These are phyloP conservation scores for Platismatia glauca DNA, from an alignment of 495 filamentous ascomycete genomes.

Conservation along the genomic window DNA sequence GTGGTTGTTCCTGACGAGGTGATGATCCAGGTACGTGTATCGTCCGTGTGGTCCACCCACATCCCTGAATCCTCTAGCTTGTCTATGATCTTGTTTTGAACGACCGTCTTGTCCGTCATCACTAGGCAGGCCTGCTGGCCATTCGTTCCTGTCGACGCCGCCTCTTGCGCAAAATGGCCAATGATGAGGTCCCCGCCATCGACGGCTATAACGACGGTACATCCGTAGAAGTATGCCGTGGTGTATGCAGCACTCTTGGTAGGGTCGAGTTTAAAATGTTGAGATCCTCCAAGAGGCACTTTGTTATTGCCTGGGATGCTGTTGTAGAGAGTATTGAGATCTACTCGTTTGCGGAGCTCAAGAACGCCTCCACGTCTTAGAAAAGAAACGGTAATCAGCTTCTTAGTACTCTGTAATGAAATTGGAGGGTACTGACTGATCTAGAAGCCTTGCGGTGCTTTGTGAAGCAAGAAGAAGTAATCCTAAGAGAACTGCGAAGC, in stretches of 20 bases:
- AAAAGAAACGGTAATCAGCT: too few relatives aligned
- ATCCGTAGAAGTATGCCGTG: constrained; percentile 16
- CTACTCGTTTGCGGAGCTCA: constrained; percentile 1
- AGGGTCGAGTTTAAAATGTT: neutral
- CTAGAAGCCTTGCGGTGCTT: neutral
- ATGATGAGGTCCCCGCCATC: constrained; percentile 11
- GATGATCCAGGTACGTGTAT: too few relatives aligned
- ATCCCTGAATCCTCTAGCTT: too few relatives aligned
- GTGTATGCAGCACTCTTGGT: constrained; percentile 1
- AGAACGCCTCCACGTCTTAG: neutral
- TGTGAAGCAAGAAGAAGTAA: neutral
- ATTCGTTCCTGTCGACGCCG: neutral
- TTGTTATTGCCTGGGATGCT: neutral
- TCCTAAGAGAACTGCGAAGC: constrained; percentile 1
- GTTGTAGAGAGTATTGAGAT: constrained; percentile 1
- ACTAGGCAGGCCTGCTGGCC: neutral
- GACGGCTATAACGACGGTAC: constrained; percentile 12
- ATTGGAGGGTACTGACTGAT: neutral
- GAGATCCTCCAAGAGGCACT: constrained; percentile 1
- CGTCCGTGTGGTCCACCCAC: too few relatives aligned
- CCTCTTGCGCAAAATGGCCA: constrained; percentile 11
- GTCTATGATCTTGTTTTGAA: neutral
- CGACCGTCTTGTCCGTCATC: neutral
- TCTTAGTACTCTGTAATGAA: neutral
- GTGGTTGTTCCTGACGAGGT: too few relatives aligned